Percentiles rank a stretch among this genome's conserved stretches.
These are phyloP conservation scores for Chlorella variabilis DNA, from an alignment of 163 green algal genomes.

Conservation along the genomic window DNA sequence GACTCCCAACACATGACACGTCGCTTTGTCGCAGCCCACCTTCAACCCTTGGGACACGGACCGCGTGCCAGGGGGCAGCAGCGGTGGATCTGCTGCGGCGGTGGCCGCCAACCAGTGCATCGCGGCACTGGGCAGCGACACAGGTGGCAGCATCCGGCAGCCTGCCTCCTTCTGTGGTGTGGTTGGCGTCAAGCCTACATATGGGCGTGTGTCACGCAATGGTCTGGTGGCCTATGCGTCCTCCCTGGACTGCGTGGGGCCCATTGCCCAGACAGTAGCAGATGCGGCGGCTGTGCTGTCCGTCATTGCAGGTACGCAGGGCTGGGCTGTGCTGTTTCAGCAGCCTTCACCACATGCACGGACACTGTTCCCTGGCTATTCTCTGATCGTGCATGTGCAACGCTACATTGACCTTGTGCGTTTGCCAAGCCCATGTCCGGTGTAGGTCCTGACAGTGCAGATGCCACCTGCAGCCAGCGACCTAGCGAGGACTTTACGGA, in stretches of 20 bases:
- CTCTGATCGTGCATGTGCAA: too few relatives aligned
- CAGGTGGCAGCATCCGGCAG: slow-evolving; percentile 93
- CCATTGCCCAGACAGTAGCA: slow-evolving; percentile 82
- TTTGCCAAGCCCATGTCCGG: background rate
- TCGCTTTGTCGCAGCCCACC: slow-evolving; percentile 79
- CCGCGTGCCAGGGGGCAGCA: slow-evolving; percentile 93
- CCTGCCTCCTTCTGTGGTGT: slow-evolving; percentile 96
- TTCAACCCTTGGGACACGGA: slow-evolving; percentile 88
- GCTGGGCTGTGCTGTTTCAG: background rate
- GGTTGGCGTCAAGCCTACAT: slow-evolving; percentile 98
- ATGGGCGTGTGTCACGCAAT: slow-evolving; percentile 90
- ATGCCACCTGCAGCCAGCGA: slow-evolving; percentile 69
- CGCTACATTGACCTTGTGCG: too few relatives aligned
- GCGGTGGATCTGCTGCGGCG: slow-evolving; percentile 93
- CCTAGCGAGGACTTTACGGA: slow-evolving; percentile 60
- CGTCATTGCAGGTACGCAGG: slow-evolving; percentile 69
- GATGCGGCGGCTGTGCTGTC: slow-evolving; percentile 89
- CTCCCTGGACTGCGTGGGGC: slow-evolving; percentile 93
- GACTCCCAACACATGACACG: too few relatives aligned
- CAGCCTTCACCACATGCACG: background rate
- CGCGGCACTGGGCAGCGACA: slow-evolving; percentile 91
- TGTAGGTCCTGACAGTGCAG: slow-evolving; percentile 65
- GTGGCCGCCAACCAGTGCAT: slow-evolving; percentile 84
- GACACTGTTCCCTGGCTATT: too few relatives aligned
- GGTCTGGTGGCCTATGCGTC: slow-evolving; percentile 97